Conservation (phyloP, 345 rosid genomes). For the Reutealis trisperma region DNA sequence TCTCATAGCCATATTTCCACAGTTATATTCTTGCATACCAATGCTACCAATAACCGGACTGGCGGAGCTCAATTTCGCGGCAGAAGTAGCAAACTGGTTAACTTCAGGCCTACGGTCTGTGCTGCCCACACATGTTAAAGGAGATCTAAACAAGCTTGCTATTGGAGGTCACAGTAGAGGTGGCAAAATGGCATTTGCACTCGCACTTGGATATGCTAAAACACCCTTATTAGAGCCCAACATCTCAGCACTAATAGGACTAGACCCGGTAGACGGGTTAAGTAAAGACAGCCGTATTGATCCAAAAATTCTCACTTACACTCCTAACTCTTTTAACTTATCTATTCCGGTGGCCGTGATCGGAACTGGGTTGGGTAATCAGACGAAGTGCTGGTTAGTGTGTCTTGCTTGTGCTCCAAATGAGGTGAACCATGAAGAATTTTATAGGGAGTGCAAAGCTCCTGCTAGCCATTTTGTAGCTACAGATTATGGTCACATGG, state of each 20-base stretch:
- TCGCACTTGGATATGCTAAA: conserved; percentile 28
- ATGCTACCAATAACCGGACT: conserved; percentile 13
- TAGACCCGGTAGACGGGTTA: conserved; percentile 44
- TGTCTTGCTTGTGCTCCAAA: conserved; percentile 30
- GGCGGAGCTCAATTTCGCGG: conserved; percentile 30
- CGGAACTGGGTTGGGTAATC: conserved; percentile 35
- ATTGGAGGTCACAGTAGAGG: conserved; percentile 47
- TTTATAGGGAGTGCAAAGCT: conserved; percentile 30
- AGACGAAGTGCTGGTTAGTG: background rate
- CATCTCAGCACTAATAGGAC: conserved; percentile 27
- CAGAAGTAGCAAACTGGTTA: conserved; percentile 37
- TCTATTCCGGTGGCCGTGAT: conserved; percentile 31
- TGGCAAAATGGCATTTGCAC: conserved; percentile 39
- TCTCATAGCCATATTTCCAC: background rate
- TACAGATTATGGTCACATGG: conserved; percentile 42
- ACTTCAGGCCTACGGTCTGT: conserved; percentile 11
- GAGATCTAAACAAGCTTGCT: conserved; percentile 19
- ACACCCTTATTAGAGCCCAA: background rate
- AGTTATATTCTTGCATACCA: background rate
- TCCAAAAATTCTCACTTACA: conserved; percentile 32
- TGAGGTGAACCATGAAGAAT: conserved; percentile 30
- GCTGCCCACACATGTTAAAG: conserved; percentile 11
- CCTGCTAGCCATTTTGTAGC: conserved; percentile 35
- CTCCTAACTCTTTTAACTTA: conserved; percentile 26
- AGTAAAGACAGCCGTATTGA: background rate